phyloP scores from a whole-genome alignment of 2,329 filamentous ascomycete species.

The Cytospora schulzeri region DNA sequence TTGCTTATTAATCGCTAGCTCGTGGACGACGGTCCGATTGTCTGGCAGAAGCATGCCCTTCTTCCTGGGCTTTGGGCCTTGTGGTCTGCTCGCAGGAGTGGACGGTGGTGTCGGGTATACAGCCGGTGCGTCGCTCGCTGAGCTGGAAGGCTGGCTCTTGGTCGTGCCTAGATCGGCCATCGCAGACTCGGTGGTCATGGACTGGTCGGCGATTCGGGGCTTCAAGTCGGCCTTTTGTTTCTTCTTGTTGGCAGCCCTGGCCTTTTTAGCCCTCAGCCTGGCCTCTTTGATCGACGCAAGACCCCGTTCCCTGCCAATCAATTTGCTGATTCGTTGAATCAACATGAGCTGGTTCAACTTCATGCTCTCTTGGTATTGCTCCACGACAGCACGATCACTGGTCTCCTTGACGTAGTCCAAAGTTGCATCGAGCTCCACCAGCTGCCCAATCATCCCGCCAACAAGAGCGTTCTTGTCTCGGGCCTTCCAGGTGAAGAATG shows the following conservation, averaged over 20 bases:
- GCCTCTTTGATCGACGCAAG: constrained; percentile 74
- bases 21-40: constrained; percentile 76
- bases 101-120: constrained; percentile 58
- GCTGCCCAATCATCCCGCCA: constrained; percentile 84
- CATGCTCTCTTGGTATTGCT: constrained; percentile 78
- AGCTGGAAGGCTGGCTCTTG: background rate
- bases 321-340: constrained; percentile 76
- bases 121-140: constrained; percentile 43
- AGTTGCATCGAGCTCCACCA: constrained; percentile 81
- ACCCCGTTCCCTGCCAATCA: constrained; percentile 72
- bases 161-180: constrained; percentile 46
- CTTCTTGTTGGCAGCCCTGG: constrained; percentile 59
- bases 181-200: constrained; percentile 38
- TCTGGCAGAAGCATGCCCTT: constrained; percentile 58
- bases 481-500: constrained; percentile 83
- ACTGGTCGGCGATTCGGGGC: constrained; percentile 63
- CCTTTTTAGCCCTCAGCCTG: constrained; percentile 60
- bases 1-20: constrained; percentile 77
- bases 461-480: constrained; percentile 76
- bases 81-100: constrained; percentile 36
- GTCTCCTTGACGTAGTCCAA: constrained; percentile 82
- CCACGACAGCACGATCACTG: constrained; percentile 70
- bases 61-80: constrained; percentile 8
- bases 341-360: constrained; percentile 79
- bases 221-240: constrained; percentile 70